Base-by-base conservation (phyloP, 208 protist species). In the Acanthamoeba lenticulata region DNA sequence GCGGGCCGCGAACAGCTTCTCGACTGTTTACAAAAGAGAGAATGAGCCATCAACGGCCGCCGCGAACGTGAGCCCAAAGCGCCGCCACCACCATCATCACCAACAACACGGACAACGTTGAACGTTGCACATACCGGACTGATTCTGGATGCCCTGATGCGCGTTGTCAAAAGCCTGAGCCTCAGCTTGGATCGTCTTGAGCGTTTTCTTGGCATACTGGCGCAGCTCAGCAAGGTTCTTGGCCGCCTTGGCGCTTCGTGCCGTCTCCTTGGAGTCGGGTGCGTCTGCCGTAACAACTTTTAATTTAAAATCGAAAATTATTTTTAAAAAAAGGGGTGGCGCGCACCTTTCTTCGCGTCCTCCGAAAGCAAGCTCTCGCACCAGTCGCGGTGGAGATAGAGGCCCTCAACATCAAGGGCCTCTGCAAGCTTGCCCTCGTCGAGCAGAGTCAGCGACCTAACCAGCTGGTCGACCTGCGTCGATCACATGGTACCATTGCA, bases 401-500 rank as follows among this genome's bases (percentile, higher is more conserved):
- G 29, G 27, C 19, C 3, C n/a, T 86, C 77, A 19, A 91, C 29
- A 11, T 62, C 47, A 52, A 91, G 85, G 1, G 89, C 60, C 62
- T 94, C 93, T 21, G 44, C 93, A 17, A 94, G 52, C 81, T 81
- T 57, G 42, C 93, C 93, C 47, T 74, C 93, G 52, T 94, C 83
- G 34, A 94, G 77, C 42, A 94, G 88, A 24, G 3, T 47, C 69
- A 94, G 44, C 24, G 47, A 47, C 45, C 57, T 88, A 21, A 15
- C 47, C 79, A 88, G 79, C n/a, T 19, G 1, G 45, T 62, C 17
- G 29, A 88, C 45, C 74, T 85, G 27, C 34, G 11, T 60, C 15
- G 15, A 21, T 60, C 11, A 60, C 15, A 60, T 27, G 11, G 52
- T 27, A 21, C 21, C 15, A 60, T 60, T 21, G 52, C n/a, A n/a